phyloP scores from a whole-genome alignment of 2,329 filamentous ascomycete species.

The Ceratocystis harringtonii region DNA sequence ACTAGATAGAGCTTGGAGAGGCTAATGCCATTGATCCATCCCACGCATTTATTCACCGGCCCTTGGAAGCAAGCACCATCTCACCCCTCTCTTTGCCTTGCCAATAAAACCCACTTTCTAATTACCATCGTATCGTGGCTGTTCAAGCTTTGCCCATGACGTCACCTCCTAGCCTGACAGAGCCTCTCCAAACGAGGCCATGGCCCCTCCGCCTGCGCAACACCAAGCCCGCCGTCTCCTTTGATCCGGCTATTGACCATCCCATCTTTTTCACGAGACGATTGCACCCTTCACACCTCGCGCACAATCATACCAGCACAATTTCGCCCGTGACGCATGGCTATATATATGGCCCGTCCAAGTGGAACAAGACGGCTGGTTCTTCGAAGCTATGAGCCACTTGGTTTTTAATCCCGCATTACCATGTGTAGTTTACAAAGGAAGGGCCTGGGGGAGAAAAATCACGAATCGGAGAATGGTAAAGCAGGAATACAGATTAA shows the following conservation, averaged over 20 bases:
- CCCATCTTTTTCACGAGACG: constrained; percentile 13
- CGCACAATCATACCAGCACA: neutral
- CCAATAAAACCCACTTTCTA: neutral
- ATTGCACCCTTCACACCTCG: constrained; percentile 2
- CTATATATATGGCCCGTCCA: constrained; percentile 8
- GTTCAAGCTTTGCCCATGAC: neutral
- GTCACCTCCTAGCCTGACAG: neutral
- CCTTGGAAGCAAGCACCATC: neutral
- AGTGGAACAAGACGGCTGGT: neutral
- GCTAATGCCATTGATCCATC: neutral
- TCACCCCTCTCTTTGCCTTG: neutral
- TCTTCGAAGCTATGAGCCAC: constrained; percentile 8
- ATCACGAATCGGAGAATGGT: neutral
- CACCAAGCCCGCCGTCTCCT: neutral
- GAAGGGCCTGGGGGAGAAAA: neutral
- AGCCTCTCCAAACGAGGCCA: neutral
- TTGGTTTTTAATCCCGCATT: neutral
- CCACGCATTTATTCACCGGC: neutral
- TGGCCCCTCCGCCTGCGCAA: neutral
- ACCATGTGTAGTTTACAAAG: too few species aligned
- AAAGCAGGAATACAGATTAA: neutral
- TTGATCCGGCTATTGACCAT: constrained; percentile 14
- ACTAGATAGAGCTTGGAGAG: neutral
- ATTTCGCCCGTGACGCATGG: constrained; percentile 11
- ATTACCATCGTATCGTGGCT: neutral